Base-by-base conservation (phyloP, 2,329 filamentous ascomycete species). In the Leptoxyphium fumago region DNA sequence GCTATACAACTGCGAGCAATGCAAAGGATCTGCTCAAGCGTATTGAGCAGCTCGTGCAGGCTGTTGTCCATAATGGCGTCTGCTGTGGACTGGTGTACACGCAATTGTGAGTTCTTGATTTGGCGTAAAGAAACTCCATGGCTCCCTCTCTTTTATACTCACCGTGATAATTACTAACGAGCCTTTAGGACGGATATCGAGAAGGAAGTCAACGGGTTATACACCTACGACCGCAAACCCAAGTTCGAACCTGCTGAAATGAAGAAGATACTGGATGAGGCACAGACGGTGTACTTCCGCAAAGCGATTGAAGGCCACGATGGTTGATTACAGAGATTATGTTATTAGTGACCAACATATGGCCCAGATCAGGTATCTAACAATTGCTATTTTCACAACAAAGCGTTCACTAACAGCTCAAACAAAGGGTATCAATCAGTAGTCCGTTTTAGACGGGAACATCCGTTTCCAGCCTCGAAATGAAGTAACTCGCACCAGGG, bases 161-260 rank as follows among this genome's bases (percentile, higher is more conserved):
- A 6, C 5, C 26, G 9, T 1, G 17, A 9, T 26, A 11, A 13
- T 5, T 36, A 10, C 44, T 51, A 46, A 36, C 32, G 9, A 5
- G 15, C 32, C 32, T 4, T 5, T 15, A 36, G 32, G 36, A 63
- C 64, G 29, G 67, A 70, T 53, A 77, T 82, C 42, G 78, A 82
- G 59, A 78, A 82, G 52, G 79, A 82, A 54, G 74, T 76, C 30
- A 82, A 83, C 50, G 79, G 78, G 0, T 53, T 82, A 18, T 82
- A 80, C 51, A 73, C 76, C 0, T 79, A 73, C 49, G 72, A 80
- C 47, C 68, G 79, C 1, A 65, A 68, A 51, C 71, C 72, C 47
- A 82, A 82, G 61, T 62, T 82, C 38, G 70, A 75, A n/a, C 64
- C 72, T 0, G 58, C 55, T 0, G 70, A 70, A 48, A 71, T 82